phyloP scores from a whole-genome alignment of 1,284 basidiomycete species.

The Fomes fomentarius region DNA sequence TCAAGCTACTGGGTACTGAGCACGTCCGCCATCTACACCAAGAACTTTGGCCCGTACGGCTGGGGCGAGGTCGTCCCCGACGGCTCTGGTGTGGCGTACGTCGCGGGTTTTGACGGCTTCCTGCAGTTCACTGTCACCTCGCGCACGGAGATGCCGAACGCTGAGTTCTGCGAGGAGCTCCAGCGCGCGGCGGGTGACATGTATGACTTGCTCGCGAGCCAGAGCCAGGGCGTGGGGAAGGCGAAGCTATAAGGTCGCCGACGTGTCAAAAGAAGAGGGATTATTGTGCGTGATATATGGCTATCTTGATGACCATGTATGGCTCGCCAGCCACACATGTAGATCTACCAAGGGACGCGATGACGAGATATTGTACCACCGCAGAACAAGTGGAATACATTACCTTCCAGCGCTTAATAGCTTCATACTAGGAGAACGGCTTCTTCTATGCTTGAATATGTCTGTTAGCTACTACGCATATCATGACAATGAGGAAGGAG shows the following conservation, averaged over 20 bases:
- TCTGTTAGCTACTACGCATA: constrained; percentile 31
- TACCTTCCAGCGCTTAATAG: no score
- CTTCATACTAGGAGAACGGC: background rate
- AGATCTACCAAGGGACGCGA: no score
- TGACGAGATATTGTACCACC: no score
- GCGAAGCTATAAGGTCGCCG: no score
- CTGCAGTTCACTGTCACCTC: constrained; percentile 85
- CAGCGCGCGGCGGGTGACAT: constrained; percentile 68
- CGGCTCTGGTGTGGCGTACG: constrained; percentile 79
- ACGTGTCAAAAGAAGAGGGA: no score
- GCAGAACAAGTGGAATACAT: no score
- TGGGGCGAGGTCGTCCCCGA: constrained; percentile 88
- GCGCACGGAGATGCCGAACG: constrained; percentile 75
- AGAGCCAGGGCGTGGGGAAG: no score
- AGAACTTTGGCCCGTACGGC: constrained; percentile 81
- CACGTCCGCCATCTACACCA: constrained; percentile 88
- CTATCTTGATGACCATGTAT: no score
- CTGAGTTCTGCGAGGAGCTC: constrained; percentile 67
- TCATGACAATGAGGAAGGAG: constrained; percentile 27
- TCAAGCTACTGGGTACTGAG: no score
- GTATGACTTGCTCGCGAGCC: constrained; percentile 38
- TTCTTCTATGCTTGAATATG: constrained; percentile 28
- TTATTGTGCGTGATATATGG: no score
- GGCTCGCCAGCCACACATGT: no score
- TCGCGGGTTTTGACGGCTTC: constrained; percentile 78